These are phyloP conservation scores for Nigrospora oryzae DNA, from an alignment of 2,329 filamentous ascomycete species.

Conservation along the genomic window DNA sequence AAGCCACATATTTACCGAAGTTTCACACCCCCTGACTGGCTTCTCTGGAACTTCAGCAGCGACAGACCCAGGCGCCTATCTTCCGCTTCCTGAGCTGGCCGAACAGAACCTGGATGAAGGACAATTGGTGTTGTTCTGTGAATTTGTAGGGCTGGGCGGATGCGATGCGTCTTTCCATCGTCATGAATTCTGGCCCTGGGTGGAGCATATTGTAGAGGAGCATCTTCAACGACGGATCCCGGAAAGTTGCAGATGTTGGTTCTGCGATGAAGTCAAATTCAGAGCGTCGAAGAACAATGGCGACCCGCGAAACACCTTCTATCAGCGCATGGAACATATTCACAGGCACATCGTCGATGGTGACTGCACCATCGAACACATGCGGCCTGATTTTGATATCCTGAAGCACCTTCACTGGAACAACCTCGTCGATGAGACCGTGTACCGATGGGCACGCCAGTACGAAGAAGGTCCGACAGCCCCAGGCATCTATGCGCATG, in stretches of 20 bases:
- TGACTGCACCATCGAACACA: constrained; percentile 27
- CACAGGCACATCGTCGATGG: constrained; percentile 29
- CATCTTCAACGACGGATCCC: constrained; percentile 30
- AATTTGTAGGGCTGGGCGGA: too few species aligned
- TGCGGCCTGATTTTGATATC: constrained; percentile 82
- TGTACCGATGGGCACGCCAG: constrained; percentile 1
- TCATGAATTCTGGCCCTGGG: constrained; percentile 24
- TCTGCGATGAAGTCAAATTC: constrained; percentile 32
- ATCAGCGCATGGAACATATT: constrained; percentile 40
- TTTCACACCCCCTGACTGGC: too few species aligned
- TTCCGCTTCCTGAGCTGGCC: too few species aligned
- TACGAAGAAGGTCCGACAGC: too few species aligned
- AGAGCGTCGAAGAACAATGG: constrained; percentile 6
- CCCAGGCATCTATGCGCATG: too few species aligned
- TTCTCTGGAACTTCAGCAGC: too few species aligned
- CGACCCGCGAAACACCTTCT: constrained; percentile 19
- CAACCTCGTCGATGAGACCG: constrained; percentile 4
- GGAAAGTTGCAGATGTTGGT: constrained; percentile 34
- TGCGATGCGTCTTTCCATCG: too few species aligned
- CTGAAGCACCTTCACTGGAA: constrained; percentile 55
- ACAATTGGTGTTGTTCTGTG: too few species aligned
- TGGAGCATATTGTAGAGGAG: constrained; percentile 29
- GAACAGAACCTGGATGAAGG: too few species aligned
- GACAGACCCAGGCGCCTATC: too few species aligned
- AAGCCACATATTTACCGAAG: too few species aligned